Conservation (phyloP, 208 protist genomes). For the Cochliopodium minus region DNA sequence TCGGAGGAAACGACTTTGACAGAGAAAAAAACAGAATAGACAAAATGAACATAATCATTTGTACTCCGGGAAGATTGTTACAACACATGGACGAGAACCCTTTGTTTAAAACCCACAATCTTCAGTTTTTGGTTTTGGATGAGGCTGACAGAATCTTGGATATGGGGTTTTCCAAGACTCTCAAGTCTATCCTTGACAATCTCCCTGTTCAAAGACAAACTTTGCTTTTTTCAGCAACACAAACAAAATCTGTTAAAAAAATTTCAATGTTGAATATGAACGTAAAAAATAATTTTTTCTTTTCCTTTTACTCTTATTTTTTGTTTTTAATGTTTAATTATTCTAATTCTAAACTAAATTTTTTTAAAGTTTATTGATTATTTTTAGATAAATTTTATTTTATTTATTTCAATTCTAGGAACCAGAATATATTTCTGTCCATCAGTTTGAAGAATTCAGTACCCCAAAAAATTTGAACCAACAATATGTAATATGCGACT, state of each 20-base stretch:
- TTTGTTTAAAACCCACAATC: conserved; percentile 61
- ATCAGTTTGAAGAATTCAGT: conserved; percentile 43
- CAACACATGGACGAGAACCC: conserved; percentile 92
- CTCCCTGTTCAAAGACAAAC: conserved; percentile 78
- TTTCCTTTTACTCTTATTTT: background rate
- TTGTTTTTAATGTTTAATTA: no score
- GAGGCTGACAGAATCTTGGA: conserved; percentile 94
- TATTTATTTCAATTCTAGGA: conserved; percentile 36
- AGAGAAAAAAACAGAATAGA: conserved; percentile 72
- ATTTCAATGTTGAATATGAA: conserved; percentile 63
- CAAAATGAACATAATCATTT: conserved; percentile 90
- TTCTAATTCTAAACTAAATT: no score
- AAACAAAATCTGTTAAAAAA: conserved; percentile 80
- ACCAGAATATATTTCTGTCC: conserved; percentile 81
- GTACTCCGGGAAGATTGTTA: conserved; percentile 89
- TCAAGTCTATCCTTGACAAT: conserved; percentile 76
- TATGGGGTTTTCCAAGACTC: conserved; percentile 78
- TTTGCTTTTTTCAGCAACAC: conserved; percentile 97
- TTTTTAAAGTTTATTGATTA: no score
- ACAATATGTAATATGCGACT: conserved; percentile 64
- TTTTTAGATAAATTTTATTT: background rate
- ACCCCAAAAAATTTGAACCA: conserved; percentile 75
- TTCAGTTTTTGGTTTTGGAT: conserved; percentile 91
- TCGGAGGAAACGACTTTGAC: conserved; percentile 86
- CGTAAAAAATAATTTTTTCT: conserved; percentile 1